These are phyloP conservation scores for Beauveria caledonica DNA, from an alignment of 2,329 filamentous ascomycete species.

Conservation along the genomic window DNA sequence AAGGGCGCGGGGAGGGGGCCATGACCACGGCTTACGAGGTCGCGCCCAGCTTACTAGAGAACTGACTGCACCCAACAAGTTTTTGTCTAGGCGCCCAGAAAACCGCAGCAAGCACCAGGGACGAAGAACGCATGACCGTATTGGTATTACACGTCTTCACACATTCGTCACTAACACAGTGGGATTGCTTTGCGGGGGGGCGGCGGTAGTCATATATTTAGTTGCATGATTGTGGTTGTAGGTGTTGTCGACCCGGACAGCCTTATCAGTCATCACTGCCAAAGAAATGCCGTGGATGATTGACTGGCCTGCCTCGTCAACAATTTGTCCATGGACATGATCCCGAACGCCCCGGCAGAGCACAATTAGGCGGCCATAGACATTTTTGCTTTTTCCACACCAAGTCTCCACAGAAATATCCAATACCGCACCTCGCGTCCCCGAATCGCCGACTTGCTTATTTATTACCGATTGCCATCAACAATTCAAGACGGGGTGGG, in stretches of 20 bases:
- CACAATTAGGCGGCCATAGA: background rate
- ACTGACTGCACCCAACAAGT: background rate
- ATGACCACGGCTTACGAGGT: background rate
- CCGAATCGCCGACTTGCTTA: background rate
- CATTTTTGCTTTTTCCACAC: background rate
- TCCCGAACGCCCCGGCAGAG: background rate
- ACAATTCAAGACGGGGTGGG: background rate
- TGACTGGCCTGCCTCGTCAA: background rate
- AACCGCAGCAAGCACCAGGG: background rate
- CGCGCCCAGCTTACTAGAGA: conserved; percentile 1
- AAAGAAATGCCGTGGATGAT: no score
- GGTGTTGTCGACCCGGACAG: background rate
- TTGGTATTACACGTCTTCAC: background rate
- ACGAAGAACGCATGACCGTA: background rate
- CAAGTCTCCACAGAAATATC: background rate
- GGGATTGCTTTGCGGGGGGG: background rate
- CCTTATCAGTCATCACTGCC: background rate
- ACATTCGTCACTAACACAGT: background rate
- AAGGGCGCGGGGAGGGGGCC: background rate
- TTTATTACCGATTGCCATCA: background rate
- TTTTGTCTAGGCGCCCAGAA: background rate
- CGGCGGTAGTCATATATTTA: background rate
- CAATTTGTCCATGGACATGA: background rate
- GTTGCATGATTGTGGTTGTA: background rate
- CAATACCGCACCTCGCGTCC: background rate